Conservation (phyloP, 306 rosid genomes). For the Begonia peltatifolia region DNA sequence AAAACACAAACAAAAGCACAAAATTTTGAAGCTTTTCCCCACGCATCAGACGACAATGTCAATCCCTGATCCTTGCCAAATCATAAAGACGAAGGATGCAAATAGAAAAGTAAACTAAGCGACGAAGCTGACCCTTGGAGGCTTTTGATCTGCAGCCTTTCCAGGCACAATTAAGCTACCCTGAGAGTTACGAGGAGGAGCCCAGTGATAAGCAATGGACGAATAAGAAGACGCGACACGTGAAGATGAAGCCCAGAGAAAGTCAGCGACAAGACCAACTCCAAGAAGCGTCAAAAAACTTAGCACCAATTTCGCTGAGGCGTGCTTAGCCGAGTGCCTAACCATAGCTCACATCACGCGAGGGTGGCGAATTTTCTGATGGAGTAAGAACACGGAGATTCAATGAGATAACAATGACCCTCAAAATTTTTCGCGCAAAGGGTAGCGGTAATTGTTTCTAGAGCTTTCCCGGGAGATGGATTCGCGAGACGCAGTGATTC, state of each 20-base stretch:
- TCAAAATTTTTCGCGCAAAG: too few species aligned
- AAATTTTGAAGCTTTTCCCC: too few species aligned
- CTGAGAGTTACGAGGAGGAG: constrained; percentile 7
- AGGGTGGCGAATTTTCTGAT: too few species aligned
- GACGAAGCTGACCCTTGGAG: constrained; percentile 14
- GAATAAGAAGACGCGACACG: constrained; percentile 10
- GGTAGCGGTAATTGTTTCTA: too few species aligned
- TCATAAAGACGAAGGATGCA: not conserved
- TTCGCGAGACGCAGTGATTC: too few species aligned
- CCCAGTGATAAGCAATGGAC: constrained; percentile 36
- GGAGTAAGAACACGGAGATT: too few species aligned
- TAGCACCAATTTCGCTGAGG: constrained; percentile 7
- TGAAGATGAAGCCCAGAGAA: constrained; percentile 46
- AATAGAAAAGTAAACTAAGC: not conserved
- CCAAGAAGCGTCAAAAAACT: constrained; percentile 26
- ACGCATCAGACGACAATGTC: too few species aligned
- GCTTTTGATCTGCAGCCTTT: constrained; percentile 5
- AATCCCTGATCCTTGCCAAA: not conserved
- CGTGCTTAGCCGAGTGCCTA: too few species aligned
- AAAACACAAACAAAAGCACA: too few species aligned
- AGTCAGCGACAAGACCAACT: constrained; percentile 26
- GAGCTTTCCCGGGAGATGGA: too few species aligned
- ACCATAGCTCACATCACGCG: too few species aligned
- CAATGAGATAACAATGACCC: too few species aligned
- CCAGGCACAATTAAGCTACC: constrained; percentile 13